Evolutionary conservation across 2,329 filamentous ascomycete species (phyloP).

Genomic region (Venturia aucupariae): DNA sequence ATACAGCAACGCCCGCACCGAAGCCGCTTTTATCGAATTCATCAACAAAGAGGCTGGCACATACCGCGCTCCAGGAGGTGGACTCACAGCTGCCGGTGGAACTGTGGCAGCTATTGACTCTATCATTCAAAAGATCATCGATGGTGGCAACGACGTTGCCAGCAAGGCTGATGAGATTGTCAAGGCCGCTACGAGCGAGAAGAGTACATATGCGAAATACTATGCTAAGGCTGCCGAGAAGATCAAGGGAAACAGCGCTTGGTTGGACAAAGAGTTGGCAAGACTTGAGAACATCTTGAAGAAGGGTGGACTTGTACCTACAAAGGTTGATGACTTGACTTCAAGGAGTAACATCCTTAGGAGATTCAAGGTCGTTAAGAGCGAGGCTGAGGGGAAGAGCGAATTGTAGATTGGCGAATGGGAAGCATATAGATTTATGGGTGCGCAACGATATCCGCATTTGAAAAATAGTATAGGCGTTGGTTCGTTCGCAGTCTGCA

Average conservation of each 20-base stretch:
- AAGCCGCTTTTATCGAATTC: constrained; percentile 68
- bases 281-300: constrained; percentile 69
- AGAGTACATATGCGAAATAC: constrained; percentile 64
- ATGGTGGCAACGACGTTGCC: constrained; percentile 50
- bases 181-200: constrained; percentile 61
- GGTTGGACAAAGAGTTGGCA: constrained; percentile 75
- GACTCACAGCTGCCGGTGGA: constrained; percentile 68
- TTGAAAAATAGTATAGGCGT: background rate
- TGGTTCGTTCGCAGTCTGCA: background rate
- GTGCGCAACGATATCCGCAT: background rate
- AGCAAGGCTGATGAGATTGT: constrained; percentile 62
- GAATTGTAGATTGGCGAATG: constrained; percentile 50
- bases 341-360: constrained; percentile 80
- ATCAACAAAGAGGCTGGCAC: constrained; percentile 86
- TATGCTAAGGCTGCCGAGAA: constrained; percentile 89
- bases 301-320: constrained; percentile 75
- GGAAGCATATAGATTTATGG: background rate
- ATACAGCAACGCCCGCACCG: constrained; percentile 68
- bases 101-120: constrained; percentile 71
- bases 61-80: constrained; percentile 71
- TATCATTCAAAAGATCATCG: constrained; percentile 61
- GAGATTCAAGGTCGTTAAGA: constrained; percentile 57
- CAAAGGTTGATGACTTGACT: constrained; percentile 83
- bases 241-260: constrained; percentile 65
- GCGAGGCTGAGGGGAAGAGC: constrained; percentile 50